Base-by-base conservation (phyloP, 2,329 filamentous ascomycete genomes). In the Apiospora arundinis region DNA sequence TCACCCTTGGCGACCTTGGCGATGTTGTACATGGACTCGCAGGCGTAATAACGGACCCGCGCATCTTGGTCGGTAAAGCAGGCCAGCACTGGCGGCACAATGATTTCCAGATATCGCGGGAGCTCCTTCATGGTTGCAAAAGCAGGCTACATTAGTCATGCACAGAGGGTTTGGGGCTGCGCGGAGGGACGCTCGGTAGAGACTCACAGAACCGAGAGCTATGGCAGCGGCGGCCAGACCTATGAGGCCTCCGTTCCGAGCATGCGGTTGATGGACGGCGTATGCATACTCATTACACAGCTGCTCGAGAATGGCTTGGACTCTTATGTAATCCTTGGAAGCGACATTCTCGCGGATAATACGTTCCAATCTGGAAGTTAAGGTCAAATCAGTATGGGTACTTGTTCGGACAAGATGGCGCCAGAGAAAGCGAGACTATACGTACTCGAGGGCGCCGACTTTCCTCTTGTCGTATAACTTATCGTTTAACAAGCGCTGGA, bases 11-110 rank as follows among this genome's bases (percentile, higher is more conserved):
- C 96, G 67, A 99, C 96, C 84, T 99, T 99, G 79, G 96, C 95
- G 80, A 99, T 99, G 83, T 99, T 99, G 85, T 99, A 99, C 96
- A 99, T 99, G 82, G 95, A 97, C 85, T 99, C 96, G 83, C 96
- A 99, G 32, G 96, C 96, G 83, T 99, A 99, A 82, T 99, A 99
- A 74, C 96, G 90, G 44, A 98, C 96, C 72, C 96, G 90, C 40
- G 96, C 95, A 92, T 99, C 96, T 85, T 98, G 96, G 77, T 99
- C 97, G 71, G 93, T 94, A 83, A 99, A 99, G 85, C 97, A 99
- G 69, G 96, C 96, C 65, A 99, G 88, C 6, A 99, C 96, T 3
- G 97, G 97, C 65, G 95, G 95, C 0, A 99, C 95, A 76, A 99
- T 98, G 77, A 95, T 92, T 79, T 95, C 92, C 68, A 99, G 88